Percentiles rank a stretch among this genome's conserved stretches.
phyloP scores from a whole-genome alignment of 345 rosid species.

The Trapa incisa region DNA sequence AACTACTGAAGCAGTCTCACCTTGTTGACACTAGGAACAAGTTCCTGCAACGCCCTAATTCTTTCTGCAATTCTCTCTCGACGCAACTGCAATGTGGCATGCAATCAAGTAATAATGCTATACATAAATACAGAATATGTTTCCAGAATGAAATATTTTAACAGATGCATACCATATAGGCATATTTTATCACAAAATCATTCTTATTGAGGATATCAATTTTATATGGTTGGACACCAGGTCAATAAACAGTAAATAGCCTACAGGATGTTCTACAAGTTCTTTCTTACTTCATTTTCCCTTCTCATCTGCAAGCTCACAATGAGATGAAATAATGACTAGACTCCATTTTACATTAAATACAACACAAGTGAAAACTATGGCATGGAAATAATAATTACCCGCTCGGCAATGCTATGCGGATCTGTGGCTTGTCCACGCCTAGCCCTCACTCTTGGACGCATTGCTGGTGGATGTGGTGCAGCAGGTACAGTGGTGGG shows the following conservation, averaged over 20 bases:
- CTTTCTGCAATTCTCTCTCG: constrained; percentile 97
- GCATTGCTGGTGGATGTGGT: constrained; percentile 89
- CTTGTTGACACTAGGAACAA: constrained; percentile 98
- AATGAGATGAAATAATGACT: no score
- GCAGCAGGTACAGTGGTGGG: constrained; percentile 52
- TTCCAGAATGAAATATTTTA: not conserved
- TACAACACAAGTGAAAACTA: not conserved
- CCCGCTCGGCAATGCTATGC: constrained; percentile 98
- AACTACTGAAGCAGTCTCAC: constrained; percentile 21
- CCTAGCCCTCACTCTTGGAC: constrained; percentile 95
- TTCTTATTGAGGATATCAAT: not conserved
- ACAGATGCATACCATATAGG: not conserved
- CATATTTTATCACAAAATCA: not conserved
- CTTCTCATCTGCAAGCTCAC: not conserved
- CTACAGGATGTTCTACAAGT: not conserved
- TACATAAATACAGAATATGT: not conserved
- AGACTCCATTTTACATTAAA: not conserved
- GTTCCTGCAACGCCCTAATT: constrained; percentile 91
- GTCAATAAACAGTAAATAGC: not conserved
- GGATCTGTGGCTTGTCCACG: constrained; percentile 99
- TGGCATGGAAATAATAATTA: constrained; percentile 15
- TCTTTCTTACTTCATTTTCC: not conserved
- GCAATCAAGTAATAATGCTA: not conserved
- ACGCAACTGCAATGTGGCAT: constrained; percentile 53
- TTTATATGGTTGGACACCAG: not conserved